Evolutionary conservation across 805 yeast genomes (phyloP), one percentile per base, ranked within the genome.

Genomic region (Wickerhamiella musiphila): DNA sequence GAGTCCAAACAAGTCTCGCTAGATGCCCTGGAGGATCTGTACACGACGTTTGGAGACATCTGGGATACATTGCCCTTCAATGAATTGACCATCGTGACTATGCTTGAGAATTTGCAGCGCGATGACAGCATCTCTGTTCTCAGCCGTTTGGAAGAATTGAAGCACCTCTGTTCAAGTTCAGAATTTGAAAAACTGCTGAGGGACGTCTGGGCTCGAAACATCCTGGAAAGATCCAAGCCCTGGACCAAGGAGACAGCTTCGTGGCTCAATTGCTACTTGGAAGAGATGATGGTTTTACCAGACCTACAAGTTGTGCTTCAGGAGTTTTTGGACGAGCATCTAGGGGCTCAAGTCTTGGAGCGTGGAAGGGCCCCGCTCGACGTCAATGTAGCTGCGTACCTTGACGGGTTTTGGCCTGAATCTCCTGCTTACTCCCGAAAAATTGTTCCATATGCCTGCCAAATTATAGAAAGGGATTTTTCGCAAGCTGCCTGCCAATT

Each of bases 51-150:
- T 12, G 25, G 22, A 3, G 29, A 14, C 2, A 13, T 19, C 2
- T 33, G 35, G 35, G 13, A 19, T 14, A 23, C 18, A 12, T 23
- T 33, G 8, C 13, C 28, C 11, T 27, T 33, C 11, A 29, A 33
- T 7, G 35, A 33, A 14, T 22, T 33, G 26, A 29, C 35, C 2
- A 11, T 24, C n/a, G 29, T 26, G 5, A 29, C 24, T 4, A 24
- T 24, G n/a, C n/a, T n/a, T n/a, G n/a, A n/a, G n/a, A n/a, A n/a
- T n/a, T n/a, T n/a, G n/a, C n/a, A n/a, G n/a, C n/a, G n/a, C n/a
- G n/a, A n/a, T n/a, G n/a, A n/a, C n/a, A n/a, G n/a, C n/a, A n/a
- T n/a, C n/a, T n/a, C n/a, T n/a, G n/a, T n/a, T n/a, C n/a, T n/a
- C n/a, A n/a, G n/a, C n/a, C n/a, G n/a, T n/a, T n/a, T n/a, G n/a